Conservation (phyloP, 345 rosid species). For the Eucalyptus cloeziana region DNA sequence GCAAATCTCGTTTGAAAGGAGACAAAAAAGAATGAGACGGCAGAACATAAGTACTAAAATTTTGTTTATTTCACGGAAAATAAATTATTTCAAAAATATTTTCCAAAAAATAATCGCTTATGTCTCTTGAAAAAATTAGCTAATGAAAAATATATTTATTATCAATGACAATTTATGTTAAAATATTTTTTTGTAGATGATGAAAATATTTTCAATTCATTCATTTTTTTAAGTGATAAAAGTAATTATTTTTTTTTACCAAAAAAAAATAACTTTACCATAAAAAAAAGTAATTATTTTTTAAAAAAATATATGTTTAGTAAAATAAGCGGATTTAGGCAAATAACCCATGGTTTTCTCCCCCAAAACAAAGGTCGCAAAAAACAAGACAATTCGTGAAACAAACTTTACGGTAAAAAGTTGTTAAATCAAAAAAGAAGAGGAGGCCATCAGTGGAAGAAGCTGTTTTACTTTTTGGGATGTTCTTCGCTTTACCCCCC, state of each 20-base stretch:
- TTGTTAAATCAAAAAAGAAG: neutral
- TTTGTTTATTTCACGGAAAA: fast-evolving
- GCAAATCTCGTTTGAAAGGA: neutral
- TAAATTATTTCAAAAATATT: neutral
- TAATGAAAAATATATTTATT: neutral
- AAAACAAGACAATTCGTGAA: neutral
- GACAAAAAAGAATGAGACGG: neutral
- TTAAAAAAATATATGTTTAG: too few relatives aligned
- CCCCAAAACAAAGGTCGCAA: neutral
- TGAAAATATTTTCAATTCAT: neutral
- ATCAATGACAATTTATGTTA: neutral
- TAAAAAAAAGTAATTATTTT: too few relatives aligned
- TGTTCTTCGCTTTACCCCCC: neutral
- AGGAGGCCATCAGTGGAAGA: neutral
- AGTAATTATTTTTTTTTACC: too few relatives aligned
- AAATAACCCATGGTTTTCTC: neutral
- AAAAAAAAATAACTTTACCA: too few relatives aligned
- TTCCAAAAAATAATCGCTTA: neutral
- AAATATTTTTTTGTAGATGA: neutral
- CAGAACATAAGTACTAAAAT: neutral
- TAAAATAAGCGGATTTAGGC: neutral
- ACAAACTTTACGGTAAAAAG: neutral
- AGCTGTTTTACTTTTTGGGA: neutral
- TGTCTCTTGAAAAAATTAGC: neutral
- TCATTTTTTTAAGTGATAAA: neutral